Evolutionary conservation across 2,329 filamentous ascomycete species (phyloP).

Genomic region (Monilinia polystroma): DNA sequence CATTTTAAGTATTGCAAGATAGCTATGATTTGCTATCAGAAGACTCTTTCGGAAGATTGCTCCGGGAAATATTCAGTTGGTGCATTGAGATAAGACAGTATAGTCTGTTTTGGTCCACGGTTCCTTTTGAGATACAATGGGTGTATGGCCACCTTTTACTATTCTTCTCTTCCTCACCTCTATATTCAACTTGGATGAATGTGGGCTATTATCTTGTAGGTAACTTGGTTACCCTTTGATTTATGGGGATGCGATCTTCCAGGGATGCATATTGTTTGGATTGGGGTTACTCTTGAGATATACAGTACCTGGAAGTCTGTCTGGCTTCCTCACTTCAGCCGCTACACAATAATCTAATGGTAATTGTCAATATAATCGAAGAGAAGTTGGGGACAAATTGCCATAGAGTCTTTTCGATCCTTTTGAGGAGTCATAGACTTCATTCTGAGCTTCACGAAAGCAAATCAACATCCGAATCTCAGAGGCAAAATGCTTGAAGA

Average conservation of each 20-base stretch:
- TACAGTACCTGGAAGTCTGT: neutral
- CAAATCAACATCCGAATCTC: neutral
- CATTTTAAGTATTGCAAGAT: neutral
- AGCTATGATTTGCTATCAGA: neutral
- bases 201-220: neutral
- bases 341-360: neutral
- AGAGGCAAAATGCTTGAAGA: no score
- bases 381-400: neutral
- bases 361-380: neutral
- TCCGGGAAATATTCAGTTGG: neutral
- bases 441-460: neutral
- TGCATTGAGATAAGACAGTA: neutral
- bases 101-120: neutral
- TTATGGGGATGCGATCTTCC: neutral
- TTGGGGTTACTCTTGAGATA: neutral
- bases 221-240: neutral
- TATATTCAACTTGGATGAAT: neutral
- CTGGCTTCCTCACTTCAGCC: neutral
- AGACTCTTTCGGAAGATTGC: neutral
- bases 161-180: neutral
- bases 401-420: neutral
- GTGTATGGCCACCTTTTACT: neutral
- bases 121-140: neutral
- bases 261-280: neutral
- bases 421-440: neutral